phyloP scores from a whole-genome alignment of 306 rosid species.

The Spatholobus suberectus region DNA sequence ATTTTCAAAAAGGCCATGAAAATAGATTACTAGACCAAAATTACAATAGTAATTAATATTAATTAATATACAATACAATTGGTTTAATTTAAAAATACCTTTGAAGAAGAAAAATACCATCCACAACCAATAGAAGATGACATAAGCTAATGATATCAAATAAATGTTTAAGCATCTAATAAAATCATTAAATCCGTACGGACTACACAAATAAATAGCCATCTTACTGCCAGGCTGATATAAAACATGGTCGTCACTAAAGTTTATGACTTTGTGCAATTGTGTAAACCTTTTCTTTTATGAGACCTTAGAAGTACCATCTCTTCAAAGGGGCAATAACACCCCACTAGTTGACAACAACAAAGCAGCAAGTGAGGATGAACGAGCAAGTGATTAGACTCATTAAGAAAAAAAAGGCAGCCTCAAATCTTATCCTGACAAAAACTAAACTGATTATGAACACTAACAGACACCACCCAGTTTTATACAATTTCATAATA shows the following conservation, averaged over 20 bases:
- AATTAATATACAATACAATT: background rate
- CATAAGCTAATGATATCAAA: background rate
- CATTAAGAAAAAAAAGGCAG: background rate
- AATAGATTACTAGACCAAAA: background rate
- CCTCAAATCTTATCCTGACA: background rate
- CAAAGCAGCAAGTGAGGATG: background rate
- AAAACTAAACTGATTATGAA: background rate
- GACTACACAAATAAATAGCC: background rate
- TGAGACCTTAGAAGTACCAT: background rate
- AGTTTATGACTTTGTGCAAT: background rate
- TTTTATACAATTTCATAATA: background rate
- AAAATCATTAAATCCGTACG: background rate
- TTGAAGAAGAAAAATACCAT: background rate
- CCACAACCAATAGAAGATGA: slow-evolving; percentile 14
- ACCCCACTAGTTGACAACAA: background rate
- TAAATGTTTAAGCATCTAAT: background rate
- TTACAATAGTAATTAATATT: background rate
- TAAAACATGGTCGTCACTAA: background rate
- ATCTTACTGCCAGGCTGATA: background rate
- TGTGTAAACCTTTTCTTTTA: background rate
- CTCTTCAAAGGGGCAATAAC: background rate
- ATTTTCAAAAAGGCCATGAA: background rate
- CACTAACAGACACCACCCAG: background rate
- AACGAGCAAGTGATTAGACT: background rate
- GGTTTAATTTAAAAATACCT: background rate